phyloP scores from a whole-genome alignment of 2,329 filamentous ascomycete species.

The Penicillium italicum region DNA sequence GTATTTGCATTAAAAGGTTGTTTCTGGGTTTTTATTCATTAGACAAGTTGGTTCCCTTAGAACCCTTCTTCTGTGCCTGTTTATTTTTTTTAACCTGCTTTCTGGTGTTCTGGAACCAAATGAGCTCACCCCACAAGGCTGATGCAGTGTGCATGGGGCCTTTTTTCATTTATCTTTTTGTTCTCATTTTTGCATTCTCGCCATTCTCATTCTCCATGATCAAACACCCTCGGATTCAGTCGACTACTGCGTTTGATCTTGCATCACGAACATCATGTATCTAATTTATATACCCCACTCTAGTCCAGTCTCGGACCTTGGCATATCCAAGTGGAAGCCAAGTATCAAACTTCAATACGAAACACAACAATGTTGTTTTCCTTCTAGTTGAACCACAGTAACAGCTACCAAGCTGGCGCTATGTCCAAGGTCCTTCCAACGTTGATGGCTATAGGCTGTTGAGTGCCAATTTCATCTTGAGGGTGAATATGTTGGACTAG shows the following conservation, averaged over 20 bases:
- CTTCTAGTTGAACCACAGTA: background rate
- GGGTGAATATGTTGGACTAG: background rate
- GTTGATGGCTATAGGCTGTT: background rate
- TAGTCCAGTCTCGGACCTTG: slow-evolving; percentile 5
- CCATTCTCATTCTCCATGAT: background rate
- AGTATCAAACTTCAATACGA: background rate
- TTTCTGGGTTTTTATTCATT: background rate
- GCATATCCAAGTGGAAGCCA: slow-evolving; percentile 1
- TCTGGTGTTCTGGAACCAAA: slow-evolving; percentile 14
- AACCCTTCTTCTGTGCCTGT: background rate
- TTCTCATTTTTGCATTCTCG: background rate
- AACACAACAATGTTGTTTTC: background rate
- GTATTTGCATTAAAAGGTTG: slow-evolving; percentile 13
- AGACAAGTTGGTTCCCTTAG: background rate
- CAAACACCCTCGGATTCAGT: background rate
- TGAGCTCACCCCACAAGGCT: background rate
- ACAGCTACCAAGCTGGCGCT: background rate
- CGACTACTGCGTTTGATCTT: slow-evolving; percentile 6
- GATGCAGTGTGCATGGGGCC: background rate
- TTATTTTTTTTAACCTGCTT: background rate
- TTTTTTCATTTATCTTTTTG: background rate
- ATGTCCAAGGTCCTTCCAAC: background rate
- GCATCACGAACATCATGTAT: slow-evolving; percentile 24
- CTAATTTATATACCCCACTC: slow-evolving; percentile 19
- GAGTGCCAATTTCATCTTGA: background rate